Percentiles rank a stretch among this genome's conserved stretches.
phyloP scores from a whole-genome alignment of 352 stramenopile species.

The Phytopythium vexans region DNA sequence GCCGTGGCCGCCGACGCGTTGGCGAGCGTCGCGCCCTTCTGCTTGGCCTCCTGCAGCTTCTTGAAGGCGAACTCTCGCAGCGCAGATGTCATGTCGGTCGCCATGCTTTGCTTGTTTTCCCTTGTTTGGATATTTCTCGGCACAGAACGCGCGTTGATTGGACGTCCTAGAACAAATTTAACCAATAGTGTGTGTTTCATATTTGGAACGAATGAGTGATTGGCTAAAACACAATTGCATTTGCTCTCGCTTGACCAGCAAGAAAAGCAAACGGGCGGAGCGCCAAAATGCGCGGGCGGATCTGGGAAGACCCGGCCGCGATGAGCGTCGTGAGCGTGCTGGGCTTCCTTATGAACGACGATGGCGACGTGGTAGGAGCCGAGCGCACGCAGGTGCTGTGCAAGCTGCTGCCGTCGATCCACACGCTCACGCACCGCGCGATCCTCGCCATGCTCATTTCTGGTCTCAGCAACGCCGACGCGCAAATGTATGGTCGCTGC shows the following conservation, averaged over 20 bases:
- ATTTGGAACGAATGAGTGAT: neutral
- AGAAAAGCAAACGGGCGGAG: neutral
- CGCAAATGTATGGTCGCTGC: slow-evolving; percentile 41
- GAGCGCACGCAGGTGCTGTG: slow-evolving; percentile 77
- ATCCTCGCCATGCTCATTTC: slow-evolving; percentile 74
- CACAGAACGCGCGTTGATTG: neutral
- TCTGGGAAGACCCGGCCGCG: slow-evolving; percentile 72
- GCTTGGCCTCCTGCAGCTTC: slow-evolving; percentile 68
- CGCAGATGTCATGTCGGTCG: slow-evolving; percentile 59
- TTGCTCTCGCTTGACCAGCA: neutral
- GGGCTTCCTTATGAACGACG: slow-evolving; percentile 80
- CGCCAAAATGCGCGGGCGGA: slow-evolving; percentile 51
- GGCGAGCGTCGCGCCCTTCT: slow-evolving; percentile 57
- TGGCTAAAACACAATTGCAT: neutral
- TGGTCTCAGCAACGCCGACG: slow-evolving; percentile 65
- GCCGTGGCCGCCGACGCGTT: slow-evolving; percentile 40
- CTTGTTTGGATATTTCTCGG: neutral
- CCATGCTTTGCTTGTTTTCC: slow-evolving; percentile 25
- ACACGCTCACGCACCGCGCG: slow-evolving; percentile 72
- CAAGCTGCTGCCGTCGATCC: slow-evolving; percentile 83
- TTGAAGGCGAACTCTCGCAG: slow-evolving; percentile 73
- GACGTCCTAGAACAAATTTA: slow-evolving; percentile 4
- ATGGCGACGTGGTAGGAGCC: slow-evolving; percentile 65
- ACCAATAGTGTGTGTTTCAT: neutral
- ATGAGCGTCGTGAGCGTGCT: slow-evolving; percentile 83